Conservation (phyloP, 2,329 filamentous ascomycete species). For the Falciphora oryzae region DNA sequence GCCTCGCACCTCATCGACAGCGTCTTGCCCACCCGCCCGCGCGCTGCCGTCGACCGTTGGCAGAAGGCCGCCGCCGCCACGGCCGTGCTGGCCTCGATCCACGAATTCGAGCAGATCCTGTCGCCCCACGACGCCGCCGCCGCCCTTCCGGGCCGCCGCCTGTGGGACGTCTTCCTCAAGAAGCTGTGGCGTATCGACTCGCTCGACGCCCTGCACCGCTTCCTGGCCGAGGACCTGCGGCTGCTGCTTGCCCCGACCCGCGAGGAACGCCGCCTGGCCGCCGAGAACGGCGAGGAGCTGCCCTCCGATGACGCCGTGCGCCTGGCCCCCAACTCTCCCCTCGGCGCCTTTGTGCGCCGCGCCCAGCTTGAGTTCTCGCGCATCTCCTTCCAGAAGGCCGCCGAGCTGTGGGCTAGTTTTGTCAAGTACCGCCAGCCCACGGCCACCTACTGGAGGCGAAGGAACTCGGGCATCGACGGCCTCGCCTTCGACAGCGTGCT, state of each 20-base stretch:
- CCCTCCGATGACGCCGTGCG: constrained; percentile 48
- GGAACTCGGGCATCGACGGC: constrained; percentile 52
- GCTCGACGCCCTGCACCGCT: constrained; percentile 70
- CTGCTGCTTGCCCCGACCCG: constrained; percentile 55
- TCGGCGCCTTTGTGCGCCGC: constrained; percentile 75
- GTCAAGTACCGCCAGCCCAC: constrained; percentile 76
- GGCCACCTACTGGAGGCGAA: constrained; percentile 56
- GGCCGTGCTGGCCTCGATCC: constrained; percentile 39
- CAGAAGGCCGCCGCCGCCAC: constrained; percentile 43
- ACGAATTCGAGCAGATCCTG: constrained; percentile 55
- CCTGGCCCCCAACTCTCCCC: constrained; percentile 67
- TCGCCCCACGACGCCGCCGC: constrained; percentile 43
- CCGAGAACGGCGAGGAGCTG: constrained; percentile 44
- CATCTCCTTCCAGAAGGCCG: constrained; percentile 72
- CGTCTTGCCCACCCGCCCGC: constrained; percentile 25
- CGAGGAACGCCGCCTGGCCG: constrained; percentile 52
- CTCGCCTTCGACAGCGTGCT: constrained; percentile 54
- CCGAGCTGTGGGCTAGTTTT: constrained; percentile 77
- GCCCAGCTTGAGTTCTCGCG: constrained; percentile 73
- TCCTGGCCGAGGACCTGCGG: constrained; percentile 56
- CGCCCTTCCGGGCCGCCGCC: constrained; percentile 64
- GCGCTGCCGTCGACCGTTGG: constrained; percentile 32
- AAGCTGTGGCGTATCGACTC: constrained; percentile 81
- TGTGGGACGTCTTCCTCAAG: constrained; percentile 82
- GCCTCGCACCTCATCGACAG: constrained; percentile 42